Percentiles rank a stretch among this genome's conserved stretches.
Evolutionary conservation across 2,329 filamentous ascomycete species (phyloP).

Genomic region (Plectosphaerella sp.): DNA sequence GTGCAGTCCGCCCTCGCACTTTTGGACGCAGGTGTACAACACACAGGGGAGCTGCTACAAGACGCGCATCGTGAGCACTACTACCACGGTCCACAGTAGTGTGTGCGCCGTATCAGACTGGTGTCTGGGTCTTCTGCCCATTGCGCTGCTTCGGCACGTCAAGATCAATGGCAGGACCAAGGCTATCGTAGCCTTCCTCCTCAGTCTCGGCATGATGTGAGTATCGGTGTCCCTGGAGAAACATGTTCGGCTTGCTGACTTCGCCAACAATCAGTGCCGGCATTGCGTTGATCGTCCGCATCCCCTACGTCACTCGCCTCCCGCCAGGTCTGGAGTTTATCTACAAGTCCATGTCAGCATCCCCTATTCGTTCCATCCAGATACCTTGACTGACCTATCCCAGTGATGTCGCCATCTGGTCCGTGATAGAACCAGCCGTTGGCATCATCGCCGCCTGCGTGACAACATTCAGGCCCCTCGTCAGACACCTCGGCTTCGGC

Average conservation of each 20-base stretch:
- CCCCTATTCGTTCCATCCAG: neutral
- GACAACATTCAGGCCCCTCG: slow-evolving; percentile 24
- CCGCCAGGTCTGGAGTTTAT: slow-evolving; percentile 19
- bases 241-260: neutral
- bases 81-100: slow-evolving; percentile 41
- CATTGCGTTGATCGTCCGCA: slow-evolving; percentile 31
- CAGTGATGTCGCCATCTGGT: slow-evolving; percentile 26
- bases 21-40: slow-evolving; percentile 38
- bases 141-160: slow-evolving; percentile 45
- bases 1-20: slow-evolving; percentile 42
- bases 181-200: slow-evolving; percentile 36
- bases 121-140: slow-evolving; percentile 42
- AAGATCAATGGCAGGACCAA: slow-evolving; percentile 44
- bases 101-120: slow-evolving; percentile 42
- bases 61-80: slow-evolving; percentile 30
- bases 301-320: slow-evolving; percentile 23
- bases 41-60: slow-evolving; percentile 33
- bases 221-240: slow-evolving; percentile 6
- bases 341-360: slow-evolving; percentile 23
- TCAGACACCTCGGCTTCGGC: slow-evolving; percentile 20
- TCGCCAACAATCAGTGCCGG: slow-evolving; percentile 23
- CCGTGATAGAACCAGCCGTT: slow-evolving; percentile 24
- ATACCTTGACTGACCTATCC: neutral
- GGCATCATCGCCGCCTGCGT: slow-evolving; percentile 27
- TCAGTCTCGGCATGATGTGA: slow-evolving; percentile 47